A percentile compares a stretch with the other conserved stretches of the same genome.
These are phyloP conservation scores for Viola odorata DNA, from an alignment of 345 rosid genomes.

Conservation along the genomic window DNA sequence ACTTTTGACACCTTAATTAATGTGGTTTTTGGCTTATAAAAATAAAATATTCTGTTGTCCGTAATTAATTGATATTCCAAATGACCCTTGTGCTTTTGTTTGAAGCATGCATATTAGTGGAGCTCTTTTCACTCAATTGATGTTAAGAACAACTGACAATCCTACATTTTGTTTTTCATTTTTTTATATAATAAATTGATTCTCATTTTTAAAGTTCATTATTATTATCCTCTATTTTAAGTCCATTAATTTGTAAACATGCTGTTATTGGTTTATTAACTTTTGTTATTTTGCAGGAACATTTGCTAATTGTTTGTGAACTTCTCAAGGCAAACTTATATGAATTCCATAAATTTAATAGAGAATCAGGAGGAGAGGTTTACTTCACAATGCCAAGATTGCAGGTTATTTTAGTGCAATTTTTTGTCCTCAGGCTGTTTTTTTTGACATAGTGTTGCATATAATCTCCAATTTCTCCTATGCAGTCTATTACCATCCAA, in stretches of 20 bases:
- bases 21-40: no score
- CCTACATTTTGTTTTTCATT: no score
- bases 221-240: neutral
- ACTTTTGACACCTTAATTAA: no score
- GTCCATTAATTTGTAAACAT: no score
- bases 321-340: constrained; percentile 97
- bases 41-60: no score
- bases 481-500: constrained; percentile 95
- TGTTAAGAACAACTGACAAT: no score
- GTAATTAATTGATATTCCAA: no score
- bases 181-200: neutral
- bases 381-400: constrained; percentile 98
- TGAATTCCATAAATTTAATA: constrained; percentile 93
- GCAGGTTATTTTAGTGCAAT: constrained; percentile 52
- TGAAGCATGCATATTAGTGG: no score
- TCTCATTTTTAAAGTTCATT: neutral
- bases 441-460: constrained; percentile 3
- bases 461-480: constrained; percentile 25
- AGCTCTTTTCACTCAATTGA: no score
- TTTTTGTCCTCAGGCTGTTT: constrained; percentile 9
- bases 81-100: no score
- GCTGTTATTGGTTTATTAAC: neutral
- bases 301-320: constrained; percentile 94
- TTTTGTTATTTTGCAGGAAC: constrained; percentile 59
- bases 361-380: constrained; percentile 98